Conservation (phyloP, 1,284 basidiomycete genomes). For the Neonothopanus nambi region DNA sequence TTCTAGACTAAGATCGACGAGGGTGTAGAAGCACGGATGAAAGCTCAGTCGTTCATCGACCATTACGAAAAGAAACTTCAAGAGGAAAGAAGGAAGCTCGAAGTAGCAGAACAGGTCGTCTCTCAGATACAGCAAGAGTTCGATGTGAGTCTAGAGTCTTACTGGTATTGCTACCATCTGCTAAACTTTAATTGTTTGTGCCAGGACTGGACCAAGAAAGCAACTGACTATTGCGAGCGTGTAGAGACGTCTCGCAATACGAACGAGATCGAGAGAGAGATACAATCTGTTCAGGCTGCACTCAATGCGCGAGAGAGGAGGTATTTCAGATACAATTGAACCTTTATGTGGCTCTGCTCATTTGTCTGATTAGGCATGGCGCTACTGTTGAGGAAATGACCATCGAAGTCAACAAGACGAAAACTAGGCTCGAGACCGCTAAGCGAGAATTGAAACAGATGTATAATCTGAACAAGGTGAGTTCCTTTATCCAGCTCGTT, state of each 20-base stretch:
- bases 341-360: conserved; percentile 1
- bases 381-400: conserved; percentile 78
- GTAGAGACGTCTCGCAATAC: conserved; percentile 58
- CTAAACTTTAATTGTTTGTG: background rate
- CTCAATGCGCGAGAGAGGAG: conserved; percentile 70
- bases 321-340: conserved; percentile 38
- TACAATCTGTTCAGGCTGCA: conserved; percentile 65
- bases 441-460: conserved; percentile 65
- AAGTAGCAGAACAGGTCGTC: conserved; percentile 43
- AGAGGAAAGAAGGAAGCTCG: conserved; percentile 42
- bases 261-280: conserved; percentile 57
- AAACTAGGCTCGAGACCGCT: conserved; percentile 54
- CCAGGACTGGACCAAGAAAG: conserved; percentile 67
- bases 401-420: conserved; percentile 64
- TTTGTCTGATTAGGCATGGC: conserved; percentile 56
- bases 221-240: conserved; percentile 61
- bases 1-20: conserved; percentile 43
- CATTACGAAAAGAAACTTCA: conserved; percentile 52
- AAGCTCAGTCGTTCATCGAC: conserved; percentile 44
- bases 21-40: conserved; percentile 45
- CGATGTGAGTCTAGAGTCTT: conserved; percentile 37
- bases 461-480: conserved; percentile 62
- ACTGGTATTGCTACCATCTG: background rate
- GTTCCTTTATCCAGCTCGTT: conserved; percentile 9
- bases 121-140: conserved; percentile 61